Conservation (phyloP, 139 green algal genomes). For the Dunaliella primolecta region DNA sequence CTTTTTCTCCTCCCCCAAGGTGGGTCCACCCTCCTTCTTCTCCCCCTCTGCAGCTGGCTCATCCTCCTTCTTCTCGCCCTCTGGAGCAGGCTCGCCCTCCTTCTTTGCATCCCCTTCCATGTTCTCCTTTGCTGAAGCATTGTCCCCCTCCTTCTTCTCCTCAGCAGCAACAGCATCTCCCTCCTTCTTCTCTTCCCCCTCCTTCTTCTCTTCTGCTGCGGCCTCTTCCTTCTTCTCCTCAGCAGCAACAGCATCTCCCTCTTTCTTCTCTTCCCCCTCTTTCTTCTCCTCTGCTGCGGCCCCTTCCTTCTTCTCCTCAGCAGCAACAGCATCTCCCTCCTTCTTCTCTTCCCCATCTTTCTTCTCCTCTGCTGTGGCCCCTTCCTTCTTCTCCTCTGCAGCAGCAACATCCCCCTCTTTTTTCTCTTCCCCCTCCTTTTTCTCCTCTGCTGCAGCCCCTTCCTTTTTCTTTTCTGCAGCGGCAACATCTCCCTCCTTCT, state of each 20-base stretch:
- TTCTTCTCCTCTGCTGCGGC: not conserved
- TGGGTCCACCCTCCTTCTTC: not conserved
- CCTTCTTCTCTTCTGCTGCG: no score
- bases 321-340: not conserved
- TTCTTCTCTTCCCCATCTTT: not conserved
- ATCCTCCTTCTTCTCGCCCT: no score
- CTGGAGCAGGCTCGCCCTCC: no score
- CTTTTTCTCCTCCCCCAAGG: not conserved
- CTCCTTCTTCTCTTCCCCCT: no score
- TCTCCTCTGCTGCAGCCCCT: not conserved
- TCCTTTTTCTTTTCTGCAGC: not conserved
- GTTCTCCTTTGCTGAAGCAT: no score
- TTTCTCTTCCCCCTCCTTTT: not conserved
- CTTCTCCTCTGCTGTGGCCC: not conserved
- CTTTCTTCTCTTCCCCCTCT: not conserved
- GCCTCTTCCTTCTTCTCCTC: not conserved
- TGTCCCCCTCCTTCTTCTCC: no score
- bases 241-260: not conserved
- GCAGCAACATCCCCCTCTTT: not conserved
- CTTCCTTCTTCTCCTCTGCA: not conserved
- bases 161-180: no score
- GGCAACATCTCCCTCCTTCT: not conserved
- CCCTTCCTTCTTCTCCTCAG: not conserved
- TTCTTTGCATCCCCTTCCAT: no score
- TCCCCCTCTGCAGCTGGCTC: not conserved